Base-by-base conservation (phyloP, 257 asterid species). In the Solanum chiquidenum region DNA sequence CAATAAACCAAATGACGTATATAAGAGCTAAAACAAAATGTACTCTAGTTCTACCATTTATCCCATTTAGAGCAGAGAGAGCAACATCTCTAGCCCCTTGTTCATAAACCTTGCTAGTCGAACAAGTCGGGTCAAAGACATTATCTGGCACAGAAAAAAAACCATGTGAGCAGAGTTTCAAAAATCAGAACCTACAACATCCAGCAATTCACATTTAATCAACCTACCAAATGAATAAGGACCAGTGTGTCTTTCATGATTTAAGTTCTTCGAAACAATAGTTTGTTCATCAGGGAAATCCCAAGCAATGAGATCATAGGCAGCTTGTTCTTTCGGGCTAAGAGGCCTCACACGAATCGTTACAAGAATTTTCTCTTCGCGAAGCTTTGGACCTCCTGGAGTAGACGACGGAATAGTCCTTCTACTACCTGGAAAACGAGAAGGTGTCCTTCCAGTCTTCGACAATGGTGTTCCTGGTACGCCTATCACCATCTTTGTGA, bases 61-160 rank as follows among this genome's bases (percentile, higher is more conserved):
- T 95, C 89, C 99, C 99, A 89, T 88, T 91, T 20, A 97, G 92
- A 90, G 98, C 97, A 66, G 99, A 97, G 86, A 97, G 90, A 86
- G 99, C 99, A 86, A 97, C 99, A 87, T 94, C 98, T 89, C 96
- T 90, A 11, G 98, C 98, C 79, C 99, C 99, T 87, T 94, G 96
- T 89, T 94, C 98, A 84, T 97, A 97, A 75, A 97, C 99, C 89
- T 91, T 91, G 86, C 90, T 85, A 35, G 98, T 95, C 5, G 98
- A 91, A 88, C 94, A 92, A 35, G 89, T 74, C 25, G 96, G 96
- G 89, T 91, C 96, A 87, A 97, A 97, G 55, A 97, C 99, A 87
- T 95, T 95, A 94, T 96, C 99, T 97, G 93, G 31, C 46, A 93
- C 37, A 66, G 80, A 84, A 64, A 84, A 44, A 52, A 2, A 44